Base-by-base conservation (phyloP, 148 eudicot genomes). In the Amaranthus palmeri region DNA sequence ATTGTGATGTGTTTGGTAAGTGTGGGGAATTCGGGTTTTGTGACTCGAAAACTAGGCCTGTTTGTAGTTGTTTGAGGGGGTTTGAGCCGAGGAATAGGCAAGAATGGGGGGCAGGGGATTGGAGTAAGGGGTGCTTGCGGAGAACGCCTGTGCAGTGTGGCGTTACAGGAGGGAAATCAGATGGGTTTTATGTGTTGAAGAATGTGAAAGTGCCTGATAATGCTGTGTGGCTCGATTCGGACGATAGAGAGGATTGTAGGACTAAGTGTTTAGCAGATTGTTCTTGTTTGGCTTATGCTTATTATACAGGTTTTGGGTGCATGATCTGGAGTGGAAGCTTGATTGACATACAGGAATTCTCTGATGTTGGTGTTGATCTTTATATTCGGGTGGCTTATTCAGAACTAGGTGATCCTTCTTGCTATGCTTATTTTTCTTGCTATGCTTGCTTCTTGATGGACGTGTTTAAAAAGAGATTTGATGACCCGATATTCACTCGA, bases 21-120 rank as follows among this genome's bases (percentile, higher is more conserved):
- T 89, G 93, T 70, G 93, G 93, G 10, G 59, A 61, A 3, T 77
- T 70, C 49, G 87, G 86, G 3, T 64, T 25, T 49, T 89, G 93
- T 59, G 77, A 78, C 51, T 47, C 56, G 2, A 46, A 18, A 5
- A 49, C 4, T 49, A 17, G 83, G 10, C 88, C 88, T 0, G 52
- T 60, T 0, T 88, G 93, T 50, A 60, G 51, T 4, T 88, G 93
- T 67, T 53, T 88, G 57, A 76, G 69, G 13, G 83, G 84, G 14
- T 86, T 85, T 67, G 65, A 47, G 61, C 82, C 88, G 3, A 82
- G 41, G 49, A 65, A 42, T 6, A 44, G 52, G 6, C 58, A 71
- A 12, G 78, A 78, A 8, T 86, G 90, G 93, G 65, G 11, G 2
- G 6, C 8, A 8, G 73, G 74, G 3, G 83, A 85, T 36, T 83